These are phyloP conservation scores for Penicillium dipodomyicola DNA, from an alignment of 495 filamentous ascomycete genomes.

Conservation along the genomic window DNA sequence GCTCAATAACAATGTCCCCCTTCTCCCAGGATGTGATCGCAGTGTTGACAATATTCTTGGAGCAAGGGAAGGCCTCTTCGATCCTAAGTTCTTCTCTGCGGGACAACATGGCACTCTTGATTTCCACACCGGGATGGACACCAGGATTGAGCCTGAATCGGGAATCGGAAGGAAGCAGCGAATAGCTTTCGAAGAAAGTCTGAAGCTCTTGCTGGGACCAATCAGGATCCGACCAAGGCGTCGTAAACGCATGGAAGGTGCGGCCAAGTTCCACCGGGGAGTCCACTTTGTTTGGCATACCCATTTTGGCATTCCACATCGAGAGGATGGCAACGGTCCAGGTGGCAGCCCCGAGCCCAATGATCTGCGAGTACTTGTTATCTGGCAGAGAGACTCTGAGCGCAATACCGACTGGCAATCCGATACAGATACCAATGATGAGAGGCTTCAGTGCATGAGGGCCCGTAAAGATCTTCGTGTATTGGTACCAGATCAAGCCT, in stretches of 20 bases:
- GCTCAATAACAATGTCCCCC: conserved; percentile 44
- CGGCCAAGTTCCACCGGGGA: conserved; percentile 39
- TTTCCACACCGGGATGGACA: conserved; percentile 48
- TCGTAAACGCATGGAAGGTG: conserved; percentile 44
- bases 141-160: conserved; percentile 39
- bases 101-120: conserved; percentile 42
- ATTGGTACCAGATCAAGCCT: conserved; percentile 59
- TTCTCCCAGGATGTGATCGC: conserved; percentile 44
- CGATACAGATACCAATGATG: conserved; percentile 43
- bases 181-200: conserved; percentile 41
- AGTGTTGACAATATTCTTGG: conserved; percentile 38
- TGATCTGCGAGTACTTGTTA: conserved; percentile 49
- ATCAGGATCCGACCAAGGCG: conserved; percentile 45
- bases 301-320: conserved; percentile 43
- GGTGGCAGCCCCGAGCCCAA: conserved; percentile 50
- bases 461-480: conserved; percentile 59
- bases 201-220: conserved; percentile 55
- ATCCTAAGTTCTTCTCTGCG: conserved; percentile 34
- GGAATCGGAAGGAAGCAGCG: conserved; percentile 28
- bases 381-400: conserved; percentile 35
- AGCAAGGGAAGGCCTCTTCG: conserved; percentile 47
- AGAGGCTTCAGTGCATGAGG: conserved; percentile 53
- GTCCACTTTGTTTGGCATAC: conserved; percentile 43
- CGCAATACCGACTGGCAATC: conserved; percentile 48
- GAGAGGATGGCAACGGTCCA: conserved; percentile 55